A percentile compares a stretch with the other conserved stretches of the same genome.
These are phyloP conservation scores for Aspergillus bombycis DNA, from an alignment of 2,329 filamentous ascomycete species.

Conservation along the genomic window DNA sequence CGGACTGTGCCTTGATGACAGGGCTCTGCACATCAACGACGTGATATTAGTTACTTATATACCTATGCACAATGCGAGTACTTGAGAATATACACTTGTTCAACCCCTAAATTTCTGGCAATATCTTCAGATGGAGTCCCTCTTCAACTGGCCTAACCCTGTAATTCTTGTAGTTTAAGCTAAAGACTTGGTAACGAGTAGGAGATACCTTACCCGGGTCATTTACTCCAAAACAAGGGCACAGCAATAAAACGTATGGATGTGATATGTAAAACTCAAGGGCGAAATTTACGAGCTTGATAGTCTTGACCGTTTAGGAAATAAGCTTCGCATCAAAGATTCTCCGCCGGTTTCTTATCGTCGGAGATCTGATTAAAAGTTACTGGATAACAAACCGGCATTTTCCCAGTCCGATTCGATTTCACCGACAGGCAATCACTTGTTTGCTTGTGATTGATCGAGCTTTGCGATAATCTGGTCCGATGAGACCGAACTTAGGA, in stretches of 20 bases:
- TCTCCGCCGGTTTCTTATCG: conserved; percentile 28
- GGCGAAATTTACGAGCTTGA: neutral
- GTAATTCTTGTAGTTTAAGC: neutral
- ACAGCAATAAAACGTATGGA: neutral
- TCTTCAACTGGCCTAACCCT: neutral
- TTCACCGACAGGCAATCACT: neutral
- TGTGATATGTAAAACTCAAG: neutral
- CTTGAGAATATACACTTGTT: neutral
- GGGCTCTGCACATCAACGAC: conserved; percentile 12
- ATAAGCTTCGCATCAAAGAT: conserved; percentile 28
- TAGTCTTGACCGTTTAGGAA: neutral
- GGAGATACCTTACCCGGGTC: neutral
- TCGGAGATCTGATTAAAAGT: conserved; percentile 5
- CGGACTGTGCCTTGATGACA: conserved; percentile 16
- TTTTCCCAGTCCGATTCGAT: neutral
- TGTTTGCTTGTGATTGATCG: conserved; percentile 9
- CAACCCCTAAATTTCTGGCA: neutral
- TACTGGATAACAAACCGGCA: neutral
- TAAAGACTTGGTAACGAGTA: neutral
- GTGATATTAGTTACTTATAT: neutral
- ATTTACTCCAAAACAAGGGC: neutral
- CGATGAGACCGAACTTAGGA: conserved; percentile 31
- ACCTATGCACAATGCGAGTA: neutral
- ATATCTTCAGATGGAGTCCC: neutral
- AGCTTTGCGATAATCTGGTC: conserved; percentile 10